phyloP scores from a whole-genome alignment of 257 asterid genomes.

The Handroanthus guayacan region DNA sequence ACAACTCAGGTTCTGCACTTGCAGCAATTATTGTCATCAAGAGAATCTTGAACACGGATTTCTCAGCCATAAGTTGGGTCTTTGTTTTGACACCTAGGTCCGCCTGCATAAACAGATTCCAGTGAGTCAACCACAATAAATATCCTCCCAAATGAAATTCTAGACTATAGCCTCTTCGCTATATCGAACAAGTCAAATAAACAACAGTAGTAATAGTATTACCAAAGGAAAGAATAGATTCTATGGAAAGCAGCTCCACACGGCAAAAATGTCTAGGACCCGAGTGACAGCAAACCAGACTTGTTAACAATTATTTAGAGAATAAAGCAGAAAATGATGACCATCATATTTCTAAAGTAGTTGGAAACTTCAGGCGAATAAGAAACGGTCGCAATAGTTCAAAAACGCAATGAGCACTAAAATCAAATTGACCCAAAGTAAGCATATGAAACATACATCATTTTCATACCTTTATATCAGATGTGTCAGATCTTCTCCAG shows the following conservation, averaged over 20 bases:
- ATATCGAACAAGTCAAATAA: conserved; percentile 2
- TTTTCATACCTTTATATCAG: conserved; percentile 82
- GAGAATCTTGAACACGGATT: conserved; percentile 91
- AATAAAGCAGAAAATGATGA: conserved; percentile 19
- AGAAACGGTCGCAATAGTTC: not conserved
- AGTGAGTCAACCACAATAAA: conserved; percentile 20
- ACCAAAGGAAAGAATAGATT: conserved; percentile 11
- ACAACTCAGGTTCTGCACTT: conserved; percentile 85
- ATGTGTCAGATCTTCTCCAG: conserved; percentile 86
- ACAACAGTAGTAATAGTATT: conserved; percentile 1
- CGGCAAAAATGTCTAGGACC: not conserved
- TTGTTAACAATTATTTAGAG: not conserved
- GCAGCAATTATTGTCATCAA: conserved; percentile 95
- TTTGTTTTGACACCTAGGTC: conserved; percentile 99
- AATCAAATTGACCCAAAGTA: conserved; percentile 16
- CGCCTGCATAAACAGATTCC: conserved; percentile 68
- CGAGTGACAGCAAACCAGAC: conserved; percentile 8
- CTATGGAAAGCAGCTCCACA: not conserved
- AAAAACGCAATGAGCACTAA: conserved; percentile 6
- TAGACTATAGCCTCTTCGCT: conserved; percentile 14
- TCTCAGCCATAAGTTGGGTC: conserved; percentile 99
- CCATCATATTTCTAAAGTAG: conserved; percentile 10
- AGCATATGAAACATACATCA: conserved; percentile 27
- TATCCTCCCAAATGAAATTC: conserved; percentile 11
- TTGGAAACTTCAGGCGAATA: not conserved